Base-by-base conservation (phyloP, 768 basidiomycete species). In the Exidia glandulosa region DNA sequence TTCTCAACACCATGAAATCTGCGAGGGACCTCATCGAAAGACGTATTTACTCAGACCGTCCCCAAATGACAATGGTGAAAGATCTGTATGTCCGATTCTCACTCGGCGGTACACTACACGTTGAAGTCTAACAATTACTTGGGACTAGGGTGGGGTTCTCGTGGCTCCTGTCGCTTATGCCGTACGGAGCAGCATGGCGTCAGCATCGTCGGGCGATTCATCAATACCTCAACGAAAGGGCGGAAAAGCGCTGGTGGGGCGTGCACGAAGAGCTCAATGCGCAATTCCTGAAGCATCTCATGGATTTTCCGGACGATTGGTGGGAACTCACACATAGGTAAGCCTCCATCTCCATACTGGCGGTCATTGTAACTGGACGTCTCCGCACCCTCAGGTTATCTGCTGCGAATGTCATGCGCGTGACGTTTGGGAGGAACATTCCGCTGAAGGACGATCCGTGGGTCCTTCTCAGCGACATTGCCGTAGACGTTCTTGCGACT, bases 11-110 rank as follows among this genome's bases (percentile, higher is more conserved):
- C 7, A n/a, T 32, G 31, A 5, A 37, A 32, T 41, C 62, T 1
- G 57, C 47, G 19, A 37, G 57, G 7, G 63, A 64, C 19, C 30
- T 64, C 2, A 41, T 64, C 32, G 62, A 64, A 23, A 60, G 56
- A 23, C 56, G 62, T 9, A 57, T 59, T 2, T 63, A 62, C 45
- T 63, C 63, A 5, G 61, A 62, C 25, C 61, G 63, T 9, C 62
- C 62, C 7, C 56, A 45, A 30, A 54, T 60, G 16, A 36, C 56
- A 23, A 58, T 64, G 59, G 14, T 61, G 12, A 19, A 2, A 10
- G 45, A n/a, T 27, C 27, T 48, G 59, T 59, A 31, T 9, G 45
- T 25, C 30, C 7, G 19, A 4, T 9, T 34, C 52, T 3, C 25
- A 29, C 23, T n/a, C n/a, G 10, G 41, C 25, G 3, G 27, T 33